Conservation (phyloP, 2,329 filamentous ascomycete species). For the Cercospora zeae-maydis region DNA sequence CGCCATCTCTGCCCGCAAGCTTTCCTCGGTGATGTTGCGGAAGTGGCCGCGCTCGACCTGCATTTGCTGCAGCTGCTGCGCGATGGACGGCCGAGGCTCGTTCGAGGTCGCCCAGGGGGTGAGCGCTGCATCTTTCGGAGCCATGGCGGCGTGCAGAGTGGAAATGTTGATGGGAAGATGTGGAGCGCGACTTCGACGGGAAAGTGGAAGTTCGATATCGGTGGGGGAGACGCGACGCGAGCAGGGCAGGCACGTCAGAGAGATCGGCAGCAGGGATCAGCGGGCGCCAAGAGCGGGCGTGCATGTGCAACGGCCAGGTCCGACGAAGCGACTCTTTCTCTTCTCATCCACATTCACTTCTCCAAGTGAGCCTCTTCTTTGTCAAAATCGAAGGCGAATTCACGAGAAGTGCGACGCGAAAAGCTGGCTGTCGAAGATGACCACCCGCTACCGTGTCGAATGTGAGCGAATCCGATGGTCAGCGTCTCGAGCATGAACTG, state of each 20-base stretch:
- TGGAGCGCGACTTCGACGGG: neutral
- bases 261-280: neutral
- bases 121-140: conserved; percentile 52
- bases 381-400: neutral
- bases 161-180: neutral
- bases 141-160: neutral
- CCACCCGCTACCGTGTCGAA: conserved; percentile 40
- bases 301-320: conserved; percentile 8
- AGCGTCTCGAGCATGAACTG: neutral
- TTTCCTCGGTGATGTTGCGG: conserved; percentile 70
- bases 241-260: neutral
- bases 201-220: neutral
- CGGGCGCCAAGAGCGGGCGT: neutral
- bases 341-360: neutral
- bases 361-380: neutral
- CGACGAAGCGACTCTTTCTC: neutral
- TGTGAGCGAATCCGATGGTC: conserved; percentile 26
- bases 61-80: conserved; percentile 73
- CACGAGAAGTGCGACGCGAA: neutral
- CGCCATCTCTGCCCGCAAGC: conserved; percentile 65
- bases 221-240: conserved; percentile 6
- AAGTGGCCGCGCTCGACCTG: conserved; percentile 77
- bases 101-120: conserved; percentile 58
- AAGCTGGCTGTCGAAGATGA: conserved; percentile 30
- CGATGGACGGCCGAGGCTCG: conserved; percentile 60